Percentiles rank a stretch among this genome's conserved stretches.
phyloP scores from a whole-genome alignment of 1,139 yeast genomes.

The Taphrina populina region DNA sequence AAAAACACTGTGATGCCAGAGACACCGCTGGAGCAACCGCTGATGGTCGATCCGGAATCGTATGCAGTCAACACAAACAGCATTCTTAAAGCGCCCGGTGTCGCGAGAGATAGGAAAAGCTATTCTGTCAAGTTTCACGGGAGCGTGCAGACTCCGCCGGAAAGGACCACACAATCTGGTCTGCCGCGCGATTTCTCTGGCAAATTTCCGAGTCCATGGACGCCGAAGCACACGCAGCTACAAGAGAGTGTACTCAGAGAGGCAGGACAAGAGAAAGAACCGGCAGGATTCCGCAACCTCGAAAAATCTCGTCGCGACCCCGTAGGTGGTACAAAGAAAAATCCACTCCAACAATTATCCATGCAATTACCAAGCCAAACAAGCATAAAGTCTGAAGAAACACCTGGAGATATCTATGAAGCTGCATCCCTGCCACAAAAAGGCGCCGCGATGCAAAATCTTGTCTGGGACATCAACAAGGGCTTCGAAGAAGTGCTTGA shows the following conservation, averaged over 20 bases:
- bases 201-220: slow-evolving; percentile 30
- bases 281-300: not conserved
- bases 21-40: slow-evolving; percentile 12
- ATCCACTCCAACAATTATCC: slow-evolving; percentile 9
- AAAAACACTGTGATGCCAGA: slow-evolving; percentile 17
- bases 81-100: slow-evolving; percentile 20
- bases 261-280: not conserved
- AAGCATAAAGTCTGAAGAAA: not conserved
- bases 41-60: not conserved
- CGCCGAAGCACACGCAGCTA: not conserved
- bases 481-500: slow-evolving; percentile 25
- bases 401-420: no score
- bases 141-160: slow-evolving; percentile 11
- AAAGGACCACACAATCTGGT: not conserved
- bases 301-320: not conserved
- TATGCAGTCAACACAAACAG: not conserved
- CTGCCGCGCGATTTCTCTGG: slow-evolving; percentile 23
- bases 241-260: no score
- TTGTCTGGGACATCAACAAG: slow-evolving; percentile 16
- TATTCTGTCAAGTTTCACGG: slow-evolving; percentile 17
- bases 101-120: slow-evolving; percentile 3
- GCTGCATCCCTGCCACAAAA: not conserved
- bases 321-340: not conserved
- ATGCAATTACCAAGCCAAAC: not conserved
- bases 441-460: not conserved